Conservation (phyloP, 1,284 basidiomycete genomes). For the Rhodotorula sp. region DNA sequence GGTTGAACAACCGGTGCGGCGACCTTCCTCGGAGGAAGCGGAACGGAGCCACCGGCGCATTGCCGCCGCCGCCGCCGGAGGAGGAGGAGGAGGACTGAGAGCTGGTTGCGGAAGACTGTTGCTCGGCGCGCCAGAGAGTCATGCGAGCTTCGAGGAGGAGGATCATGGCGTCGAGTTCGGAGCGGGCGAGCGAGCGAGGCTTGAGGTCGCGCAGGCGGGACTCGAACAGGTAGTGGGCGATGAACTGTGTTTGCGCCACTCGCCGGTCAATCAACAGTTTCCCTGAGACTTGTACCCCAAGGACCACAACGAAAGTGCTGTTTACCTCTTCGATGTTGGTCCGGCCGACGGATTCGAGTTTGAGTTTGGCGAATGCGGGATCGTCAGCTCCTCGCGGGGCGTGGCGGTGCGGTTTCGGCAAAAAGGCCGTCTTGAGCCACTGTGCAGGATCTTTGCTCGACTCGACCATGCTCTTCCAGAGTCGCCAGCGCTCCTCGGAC, state of each 20-base stretch:
- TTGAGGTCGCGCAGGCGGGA: conserved; percentile 13
- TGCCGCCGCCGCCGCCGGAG: no score
- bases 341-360: conserved; percentile 27
- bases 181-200: conserved; percentile 6
- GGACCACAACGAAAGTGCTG: no score
- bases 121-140: conserved; percentile 12
- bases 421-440: conserved; percentile 31
- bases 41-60: conserved; percentile 12
- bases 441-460: conserved; percentile 16
- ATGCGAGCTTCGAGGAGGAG: conserved; percentile 32
- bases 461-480: conserved; percentile 32
- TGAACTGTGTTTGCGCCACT: conserved; percentile 7
- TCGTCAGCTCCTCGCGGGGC: conserved; percentile 29
- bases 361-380: conserved; percentile 21
- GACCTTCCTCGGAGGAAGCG: conserved; percentile 24
- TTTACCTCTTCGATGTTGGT: conserved; percentile 35
- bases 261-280: not conserved
- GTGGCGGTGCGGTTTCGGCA: not conserved
- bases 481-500: conserved; percentile 33
- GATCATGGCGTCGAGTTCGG: conserved; percentile 35
- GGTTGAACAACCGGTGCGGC: conserved; percentile 21
- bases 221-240: conserved; percentile 34
- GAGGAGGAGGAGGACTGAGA: no score
- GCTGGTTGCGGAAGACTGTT: no score
- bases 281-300: no score